phyloP scores from a whole-genome alignment of 352 stramenopile genomes.

The Phytophthora pini region DNA sequence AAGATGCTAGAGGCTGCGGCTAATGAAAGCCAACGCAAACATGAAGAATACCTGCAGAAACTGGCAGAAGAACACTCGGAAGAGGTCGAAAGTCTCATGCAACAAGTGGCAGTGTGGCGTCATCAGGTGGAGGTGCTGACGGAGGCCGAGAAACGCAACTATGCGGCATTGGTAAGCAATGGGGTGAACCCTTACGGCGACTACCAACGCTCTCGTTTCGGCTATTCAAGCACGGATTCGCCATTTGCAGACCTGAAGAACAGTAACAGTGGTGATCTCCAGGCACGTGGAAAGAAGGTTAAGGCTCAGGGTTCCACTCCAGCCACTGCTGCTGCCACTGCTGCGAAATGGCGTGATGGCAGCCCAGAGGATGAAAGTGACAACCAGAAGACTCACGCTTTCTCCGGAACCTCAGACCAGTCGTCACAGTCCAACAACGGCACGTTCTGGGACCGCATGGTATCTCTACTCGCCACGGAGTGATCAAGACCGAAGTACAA shows the following conservation, averaged over 20 bases:
- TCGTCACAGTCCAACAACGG: slow-evolving; percentile 44
- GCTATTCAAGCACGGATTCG: slow-evolving; percentile 35
- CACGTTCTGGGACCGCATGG: slow-evolving; percentile 60
- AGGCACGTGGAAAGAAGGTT: slow-evolving; percentile 14
- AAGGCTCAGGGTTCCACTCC: slow-evolving; percentile 9
- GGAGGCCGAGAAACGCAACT: slow-evolving; percentile 83
- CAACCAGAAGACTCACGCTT: slow-evolving; percentile 22
- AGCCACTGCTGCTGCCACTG: slow-evolving; percentile 20
- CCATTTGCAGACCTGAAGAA: slow-evolving; percentile 28
- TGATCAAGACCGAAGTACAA: slow-evolving; percentile 1
- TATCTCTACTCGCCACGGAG: slow-evolving; percentile 42
- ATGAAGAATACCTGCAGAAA: slow-evolving; percentile 83
- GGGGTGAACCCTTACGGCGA: slow-evolving; percentile 67
- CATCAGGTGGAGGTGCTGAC: slow-evolving; percentile 88
- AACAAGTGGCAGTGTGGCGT: slow-evolving; percentile 84
- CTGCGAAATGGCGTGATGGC: slow-evolving; percentile 45
- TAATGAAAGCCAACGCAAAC: slow-evolving; percentile 57
- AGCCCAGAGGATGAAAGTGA: slow-evolving; percentile 30
- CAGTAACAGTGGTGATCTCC: slow-evolving; percentile 7
- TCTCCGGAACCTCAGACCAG: slow-evolving; percentile 39
- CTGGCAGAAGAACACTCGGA: slow-evolving; percentile 84
- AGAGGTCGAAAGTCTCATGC: slow-evolving; percentile 81
- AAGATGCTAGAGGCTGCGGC: slow-evolving; percentile 62
- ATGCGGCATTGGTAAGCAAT: slow-evolving; percentile 65
- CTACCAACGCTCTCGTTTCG: slow-evolving; percentile 60